Base-by-base conservation (phyloP, 169 alveolate species). In the Theileria equi region DNA sequence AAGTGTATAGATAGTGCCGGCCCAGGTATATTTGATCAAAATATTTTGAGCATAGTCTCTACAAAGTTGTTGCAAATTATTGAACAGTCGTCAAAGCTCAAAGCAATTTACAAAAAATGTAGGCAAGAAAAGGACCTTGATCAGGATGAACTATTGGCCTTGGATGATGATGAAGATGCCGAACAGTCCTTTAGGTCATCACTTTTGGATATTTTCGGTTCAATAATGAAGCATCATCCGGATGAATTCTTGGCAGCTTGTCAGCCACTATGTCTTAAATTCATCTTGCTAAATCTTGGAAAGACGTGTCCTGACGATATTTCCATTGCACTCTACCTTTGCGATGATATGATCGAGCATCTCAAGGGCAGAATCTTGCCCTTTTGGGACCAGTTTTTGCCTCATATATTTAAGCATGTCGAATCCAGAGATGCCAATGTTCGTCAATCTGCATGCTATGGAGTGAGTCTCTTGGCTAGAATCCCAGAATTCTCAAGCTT, bases 401-500 rank as follows among this genome's bases (percentile, higher is more conserved):
- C 84, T 31, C 61, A 84, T 32, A 57, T 85, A 26, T 63, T 85
- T 38, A 58, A 69, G 61, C 60, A 81, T 36, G 72, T 81, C 34
- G 88, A 85, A 19, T 80, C 81, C 69, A 25, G 73, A 31, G 88
- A 89, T 61, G 80, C 84, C 13, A 84, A 80, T 48, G 90, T 89
- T 36, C 53, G 85, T 36, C 94, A 89, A 66, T 90, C 92, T 16
- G 94, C 94, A 16, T 88, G 92, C 40, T 89, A 68, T 76, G 92
- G 92, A 13, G 88, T 89, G 45, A 85, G 84, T 41, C 86, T 68
- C 57, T 87, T 87, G 7, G 69, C 90, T 19, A 73, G 67, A 57
- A 43, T 82, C 63, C 91, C 88, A 28, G 88, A 81, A 26, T 85
- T 85, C 31, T 48, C 87, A 4, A 69, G 77, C 36, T 64, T 77